A percentile compares a stretch with the other conserved stretches of the same genome.
These are phyloP conservation scores for Podospora pseudoanserina DNA, from an alignment of 495 filamentous ascomycete species.

Conservation along the genomic window DNA sequence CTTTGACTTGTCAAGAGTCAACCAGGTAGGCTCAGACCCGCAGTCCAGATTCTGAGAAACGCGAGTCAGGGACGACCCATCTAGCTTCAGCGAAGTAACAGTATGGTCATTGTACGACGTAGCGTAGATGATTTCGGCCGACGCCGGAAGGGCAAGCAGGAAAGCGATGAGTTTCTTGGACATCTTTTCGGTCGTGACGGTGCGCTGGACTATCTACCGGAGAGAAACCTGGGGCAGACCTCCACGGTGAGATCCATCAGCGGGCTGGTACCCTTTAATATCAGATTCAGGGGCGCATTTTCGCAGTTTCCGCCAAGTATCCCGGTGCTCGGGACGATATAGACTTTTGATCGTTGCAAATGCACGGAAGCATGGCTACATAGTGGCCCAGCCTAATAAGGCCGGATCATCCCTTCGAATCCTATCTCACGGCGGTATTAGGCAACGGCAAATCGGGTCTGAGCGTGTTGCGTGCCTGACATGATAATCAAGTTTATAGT, in stretches of 20 bases:
- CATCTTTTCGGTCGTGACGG: not conserved
- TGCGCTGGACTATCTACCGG: not conserved
- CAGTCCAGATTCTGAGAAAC: slow-evolving; percentile 47
- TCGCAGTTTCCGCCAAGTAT: not conserved
- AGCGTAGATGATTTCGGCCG: slow-evolving; percentile 51
- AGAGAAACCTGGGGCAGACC: not conserved
- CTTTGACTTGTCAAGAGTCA: slow-evolving; percentile 48
- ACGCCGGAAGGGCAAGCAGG: slow-evolving; percentile 32
- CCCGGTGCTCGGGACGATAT: not conserved
- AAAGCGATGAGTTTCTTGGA: slow-evolving; percentile 23
- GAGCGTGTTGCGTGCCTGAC: not conserved
- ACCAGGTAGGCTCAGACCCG: slow-evolving; percentile 55
- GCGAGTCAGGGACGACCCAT: slow-evolving; percentile 29
- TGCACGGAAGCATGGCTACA: not conserved
- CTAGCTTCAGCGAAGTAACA: slow-evolving; percentile 52
- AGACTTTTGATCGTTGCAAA: not conserved
- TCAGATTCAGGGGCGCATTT: not conserved
- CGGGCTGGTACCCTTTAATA: not conserved
- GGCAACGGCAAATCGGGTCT: not conserved
- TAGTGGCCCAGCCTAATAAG: not conserved
- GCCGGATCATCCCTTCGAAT: not conserved
- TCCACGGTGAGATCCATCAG: not conserved
- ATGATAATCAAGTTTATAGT: not conserved
- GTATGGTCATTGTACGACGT: slow-evolving; percentile 56
- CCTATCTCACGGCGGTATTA: not conserved